phyloP scores from a whole-genome alignment of 108 stramenopile species.

The Aurantiochytrium sp. region DNA sequence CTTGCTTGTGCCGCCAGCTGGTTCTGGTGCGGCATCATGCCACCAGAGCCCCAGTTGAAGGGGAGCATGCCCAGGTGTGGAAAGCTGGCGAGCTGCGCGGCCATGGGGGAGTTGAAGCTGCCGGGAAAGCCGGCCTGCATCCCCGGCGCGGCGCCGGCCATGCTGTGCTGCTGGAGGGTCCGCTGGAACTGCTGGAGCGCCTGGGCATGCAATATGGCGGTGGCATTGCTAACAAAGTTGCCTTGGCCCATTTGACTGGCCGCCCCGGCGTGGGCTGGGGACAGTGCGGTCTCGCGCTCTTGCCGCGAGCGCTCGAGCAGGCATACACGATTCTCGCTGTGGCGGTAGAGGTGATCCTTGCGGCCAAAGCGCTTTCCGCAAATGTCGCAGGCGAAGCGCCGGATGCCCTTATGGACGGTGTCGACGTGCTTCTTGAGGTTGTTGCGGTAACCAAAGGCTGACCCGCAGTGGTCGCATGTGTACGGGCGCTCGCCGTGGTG shows the following conservation, averaged over 20 bases:
- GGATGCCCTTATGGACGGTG: neutral
- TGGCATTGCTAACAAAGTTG: neutral
- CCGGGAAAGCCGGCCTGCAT: too few relatives aligned
- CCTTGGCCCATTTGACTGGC: neutral
- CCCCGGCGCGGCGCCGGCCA: too few relatives aligned
- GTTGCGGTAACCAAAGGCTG: neutral
- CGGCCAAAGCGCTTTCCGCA: constrained; percentile 20
- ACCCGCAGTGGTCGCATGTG: neutral
- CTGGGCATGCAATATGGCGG: too few relatives aligned
- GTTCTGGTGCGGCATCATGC: too few relatives aligned
- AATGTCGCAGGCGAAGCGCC: neutral
- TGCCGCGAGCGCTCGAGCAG: neutral
- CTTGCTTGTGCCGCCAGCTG: too few relatives aligned
- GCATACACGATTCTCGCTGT: constrained; percentile 7
- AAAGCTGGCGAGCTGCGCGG: too few relatives aligned
- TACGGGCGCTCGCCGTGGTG: neutral
- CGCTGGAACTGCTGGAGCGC: too few relatives aligned
- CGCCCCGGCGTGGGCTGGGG: neutral
- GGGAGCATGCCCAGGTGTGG: too few relatives aligned
- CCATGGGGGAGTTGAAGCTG: too few relatives aligned
- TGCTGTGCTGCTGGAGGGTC: too few relatives aligned
- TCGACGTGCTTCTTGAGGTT: constrained; percentile 17
- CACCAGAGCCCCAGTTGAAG: too few relatives aligned
- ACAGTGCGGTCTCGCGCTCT: neutral
- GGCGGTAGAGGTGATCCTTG: constrained; percentile 15